These are phyloP conservation scores for Sordaria brevicollis DNA, from an alignment of 495 filamentous ascomycete genomes.

Conservation along the genomic window DNA sequence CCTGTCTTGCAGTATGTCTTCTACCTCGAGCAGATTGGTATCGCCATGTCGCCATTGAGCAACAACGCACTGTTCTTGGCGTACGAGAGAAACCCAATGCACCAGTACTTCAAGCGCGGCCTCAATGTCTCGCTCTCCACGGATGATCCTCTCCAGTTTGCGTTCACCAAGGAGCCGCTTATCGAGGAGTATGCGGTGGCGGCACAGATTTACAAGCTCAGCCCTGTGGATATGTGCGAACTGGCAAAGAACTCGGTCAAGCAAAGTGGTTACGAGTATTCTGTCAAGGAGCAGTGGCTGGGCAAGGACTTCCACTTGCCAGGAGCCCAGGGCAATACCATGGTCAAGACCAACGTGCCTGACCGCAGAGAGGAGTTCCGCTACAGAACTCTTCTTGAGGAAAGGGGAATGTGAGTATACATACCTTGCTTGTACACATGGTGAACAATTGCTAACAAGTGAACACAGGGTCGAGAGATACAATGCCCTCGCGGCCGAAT, in stretches of 20 bases:
- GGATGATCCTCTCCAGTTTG: conserved; percentile 95
- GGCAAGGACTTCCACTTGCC: conserved; percentile 62
- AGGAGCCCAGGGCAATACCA: conserved; percentile 73
- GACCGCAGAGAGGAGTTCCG: conserved; percentile 84
- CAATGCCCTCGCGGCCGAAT: conserved; percentile 7
- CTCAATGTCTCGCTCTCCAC: conserved; percentile 94
- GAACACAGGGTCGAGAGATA: conserved; percentile 22
- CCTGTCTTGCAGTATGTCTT: conserved; percentile 94
- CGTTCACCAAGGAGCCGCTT: conserved; percentile 94
- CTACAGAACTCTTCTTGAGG: conserved; percentile 70
- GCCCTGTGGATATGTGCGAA: conserved; percentile 97
- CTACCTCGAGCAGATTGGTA: conserved; percentile 94
- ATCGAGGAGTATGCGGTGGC: conserved; percentile 98
- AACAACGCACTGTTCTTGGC: conserved; percentile 96
- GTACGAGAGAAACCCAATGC: conserved; percentile 93
- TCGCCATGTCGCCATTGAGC: conserved; percentile 96
- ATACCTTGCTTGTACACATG: background rate
- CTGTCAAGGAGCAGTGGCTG: conserved; percentile 83
- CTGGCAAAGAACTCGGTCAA: conserved; percentile 89
- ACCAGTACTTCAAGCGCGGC: conserved; percentile 87
- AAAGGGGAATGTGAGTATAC: conserved; percentile 63
- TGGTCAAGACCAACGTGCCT: conserved; percentile 92
- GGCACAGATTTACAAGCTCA: conserved; percentile 96
- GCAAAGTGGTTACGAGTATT: conserved; percentile 87
- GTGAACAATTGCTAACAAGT: background rate